Evolutionary conservation across 345 rosid species (phyloP).

Genomic region (Eucalyptus erythrocorys): DNA sequence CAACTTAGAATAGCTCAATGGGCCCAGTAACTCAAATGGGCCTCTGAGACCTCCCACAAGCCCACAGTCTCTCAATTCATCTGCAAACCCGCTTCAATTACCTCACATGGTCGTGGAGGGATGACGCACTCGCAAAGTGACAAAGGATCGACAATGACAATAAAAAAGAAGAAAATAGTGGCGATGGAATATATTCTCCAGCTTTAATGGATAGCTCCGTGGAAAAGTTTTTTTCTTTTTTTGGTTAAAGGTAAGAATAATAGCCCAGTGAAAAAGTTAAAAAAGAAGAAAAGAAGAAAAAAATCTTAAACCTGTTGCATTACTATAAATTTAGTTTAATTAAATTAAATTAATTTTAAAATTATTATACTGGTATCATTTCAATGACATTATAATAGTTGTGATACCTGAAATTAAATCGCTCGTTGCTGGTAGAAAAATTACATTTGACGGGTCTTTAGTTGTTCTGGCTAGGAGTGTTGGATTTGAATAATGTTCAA

Average conservation of each 20-base stretch:
- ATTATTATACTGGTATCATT: accelerated
- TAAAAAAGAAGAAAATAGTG: background rate
- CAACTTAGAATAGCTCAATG: background rate
- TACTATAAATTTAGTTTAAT: too few relatives aligned
- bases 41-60: background rate
- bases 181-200: background rate
- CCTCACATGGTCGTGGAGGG: background rate
- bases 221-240: accelerated
- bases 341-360: too few relatives aligned
- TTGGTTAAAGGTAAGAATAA: too few relatives aligned
- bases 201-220: background rate
- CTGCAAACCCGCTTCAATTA: background rate
- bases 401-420: too few relatives aligned
- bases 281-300: too few relatives aligned
- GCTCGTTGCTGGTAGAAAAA: background rate
- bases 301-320: too few relatives aligned
- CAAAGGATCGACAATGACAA: background rate
- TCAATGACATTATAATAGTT: too few relatives aligned
- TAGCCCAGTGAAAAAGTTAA: too few relatives aligned
- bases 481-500: background rate
- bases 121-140: background rate
- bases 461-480: background rate
- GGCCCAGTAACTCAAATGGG: background rate
- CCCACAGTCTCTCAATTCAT: background rate
- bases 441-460: background rate